phyloP scores from a whole-genome alignment of 2,329 filamentous ascomycete genomes.

The Lasiodiplodia gonubiensis region DNA sequence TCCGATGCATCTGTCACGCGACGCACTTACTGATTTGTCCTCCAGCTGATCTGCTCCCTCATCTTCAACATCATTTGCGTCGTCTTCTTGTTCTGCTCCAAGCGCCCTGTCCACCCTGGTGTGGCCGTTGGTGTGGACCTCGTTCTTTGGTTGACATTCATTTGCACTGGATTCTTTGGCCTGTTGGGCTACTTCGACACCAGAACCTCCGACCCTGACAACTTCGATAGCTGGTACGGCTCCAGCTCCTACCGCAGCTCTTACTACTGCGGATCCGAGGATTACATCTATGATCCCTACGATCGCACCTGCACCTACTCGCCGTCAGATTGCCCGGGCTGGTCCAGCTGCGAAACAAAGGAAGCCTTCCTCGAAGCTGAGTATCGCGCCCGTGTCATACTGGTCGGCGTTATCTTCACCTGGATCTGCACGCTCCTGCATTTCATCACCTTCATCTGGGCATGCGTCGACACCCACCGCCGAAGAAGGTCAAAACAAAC shows the following conservation, averaged over 20 bases:
- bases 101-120: conserved; percentile 42
- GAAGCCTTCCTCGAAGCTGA: conserved; percentile 35
- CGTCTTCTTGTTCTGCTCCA: conserved; percentile 34
- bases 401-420: conserved; percentile 40
- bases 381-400: conserved; percentile 34
- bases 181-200: conserved; percentile 32
- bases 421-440: conserved; percentile 41
- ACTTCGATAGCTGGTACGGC: conserved; percentile 33
- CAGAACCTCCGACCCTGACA: conserved; percentile 1
- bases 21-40: neutral
- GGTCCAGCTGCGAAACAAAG: conserved; percentile 40
- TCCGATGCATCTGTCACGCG: neutral
- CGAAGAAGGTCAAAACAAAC: conserved; percentile 30
- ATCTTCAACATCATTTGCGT: conserved; percentile 41
- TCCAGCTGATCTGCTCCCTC: conserved; percentile 37
- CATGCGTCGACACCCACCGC: conserved; percentile 44
- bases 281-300: conserved; percentile 7
- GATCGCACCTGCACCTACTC: conserved; percentile 4
- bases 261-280: conserved; percentile 14
- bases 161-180: conserved; percentile 39
- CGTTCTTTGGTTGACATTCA: conserved; percentile 43
- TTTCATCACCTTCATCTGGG: conserved; percentile 46
- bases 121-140: conserved; percentile 43
- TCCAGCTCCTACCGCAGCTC: conserved; percentile 30
- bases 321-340: conserved; percentile 26